Conservation (phyloP, 2,329 filamentous ascomycete species). For the Verruconis gallopava region DNA sequence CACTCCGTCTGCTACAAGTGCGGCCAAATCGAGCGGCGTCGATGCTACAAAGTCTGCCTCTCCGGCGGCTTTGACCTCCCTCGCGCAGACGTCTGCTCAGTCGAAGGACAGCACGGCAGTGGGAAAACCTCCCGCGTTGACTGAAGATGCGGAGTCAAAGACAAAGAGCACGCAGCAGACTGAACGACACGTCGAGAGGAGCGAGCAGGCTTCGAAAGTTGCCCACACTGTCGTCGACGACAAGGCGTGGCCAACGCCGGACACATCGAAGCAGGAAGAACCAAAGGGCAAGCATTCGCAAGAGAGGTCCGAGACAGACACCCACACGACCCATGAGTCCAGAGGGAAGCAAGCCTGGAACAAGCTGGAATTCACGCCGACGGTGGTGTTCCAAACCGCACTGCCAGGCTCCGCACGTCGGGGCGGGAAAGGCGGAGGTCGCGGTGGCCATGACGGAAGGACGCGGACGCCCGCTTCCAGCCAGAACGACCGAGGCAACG, state of each 20-base stretch:
- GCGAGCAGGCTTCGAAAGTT: constrained; percentile 17
- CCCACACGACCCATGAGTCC: constrained; percentile 36
- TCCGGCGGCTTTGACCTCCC: background rate
- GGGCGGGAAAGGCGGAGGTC: constrained; percentile 39
- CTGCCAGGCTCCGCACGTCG: constrained; percentile 42
- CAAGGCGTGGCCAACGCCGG: constrained; percentile 79
- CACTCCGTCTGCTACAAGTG: background rate
- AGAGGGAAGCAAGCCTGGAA: constrained; percentile 77
- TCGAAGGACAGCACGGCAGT: background rate
- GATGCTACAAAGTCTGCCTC: background rate
- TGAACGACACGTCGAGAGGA: constrained; percentile 13
- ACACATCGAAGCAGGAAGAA: constrained; percentile 61
- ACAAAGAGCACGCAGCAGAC: background rate
- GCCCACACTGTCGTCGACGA: constrained; percentile 55
- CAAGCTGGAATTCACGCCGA: constrained; percentile 67
- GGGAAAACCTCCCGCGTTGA: background rate
- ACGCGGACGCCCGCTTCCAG: too few species aligned
- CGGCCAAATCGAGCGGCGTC: background rate
- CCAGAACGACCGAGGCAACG: too few species aligned
- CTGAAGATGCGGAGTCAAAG: background rate
- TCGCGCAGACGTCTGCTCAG: background rate
- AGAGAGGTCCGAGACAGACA: constrained; percentile 50
- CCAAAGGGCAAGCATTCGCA: constrained; percentile 40
- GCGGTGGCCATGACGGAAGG: constrained; percentile 25
- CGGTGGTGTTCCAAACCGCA: constrained; percentile 76